Base-by-base conservation (phyloP, 371 early-diverging fungal species). In the Dichotomocladium elegans region DNA sequence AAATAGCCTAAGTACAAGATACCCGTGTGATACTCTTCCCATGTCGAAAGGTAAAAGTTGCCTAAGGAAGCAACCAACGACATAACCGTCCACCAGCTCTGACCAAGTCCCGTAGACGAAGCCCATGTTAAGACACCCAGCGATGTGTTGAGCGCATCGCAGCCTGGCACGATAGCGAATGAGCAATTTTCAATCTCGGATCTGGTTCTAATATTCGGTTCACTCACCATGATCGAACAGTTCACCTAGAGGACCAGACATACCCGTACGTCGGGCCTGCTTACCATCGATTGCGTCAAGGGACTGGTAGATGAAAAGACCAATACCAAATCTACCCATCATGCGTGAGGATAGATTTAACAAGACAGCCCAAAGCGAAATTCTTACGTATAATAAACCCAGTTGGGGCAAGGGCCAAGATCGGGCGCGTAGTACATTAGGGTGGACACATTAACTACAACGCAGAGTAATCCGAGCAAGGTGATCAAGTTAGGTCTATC, bases 281-380 rank as follows among this genome's bases (percentile, higher is more conserved):
- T 96, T 96, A 45, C 99, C 99, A 68, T 99, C 99, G 50, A 99
- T 90, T 53, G 92, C 93, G 72, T 99, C 99, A 51, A 96, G 84
- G 10, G 96, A 93, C 63, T 92, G 93, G 71, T 98, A 98, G 44
- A 93, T 66, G 82, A 93, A 98, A 47, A 98, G 73, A 40, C 93
- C 91, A 28, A 91, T 58, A 26, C 87, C 92, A 69, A 90, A 94
- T 47, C 89, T 91, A 54, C 21, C 53, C 0, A 37, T 21, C 37
- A 37, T 21, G 37, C 21, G 37, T 37, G 17, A 37, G 37, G 5
- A 37, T 37, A 21, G 17, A 37, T 17, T 37, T 17, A 37, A 37
- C 37, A 37, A 37, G 9, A 48, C 19, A 8, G 14, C n/a, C 25
- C 45, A 47, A 7, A 31, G 1, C 25, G 14, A 35, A 24, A 34